phyloP scores from a whole-genome alignment of 129 eudicot genomes.

The Escallonia rubra region DNA sequence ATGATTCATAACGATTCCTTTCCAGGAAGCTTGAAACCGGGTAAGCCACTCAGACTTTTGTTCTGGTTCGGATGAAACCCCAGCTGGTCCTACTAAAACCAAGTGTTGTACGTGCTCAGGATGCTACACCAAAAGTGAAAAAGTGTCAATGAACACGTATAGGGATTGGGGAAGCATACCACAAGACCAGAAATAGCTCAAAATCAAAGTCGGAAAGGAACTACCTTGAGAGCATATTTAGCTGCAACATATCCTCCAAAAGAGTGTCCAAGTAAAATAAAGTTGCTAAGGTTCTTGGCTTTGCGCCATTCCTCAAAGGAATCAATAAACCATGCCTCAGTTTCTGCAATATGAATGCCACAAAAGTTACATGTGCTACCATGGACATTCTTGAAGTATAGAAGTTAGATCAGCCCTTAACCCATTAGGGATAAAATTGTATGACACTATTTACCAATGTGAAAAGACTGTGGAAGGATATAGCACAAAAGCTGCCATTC shows the following conservation, averaged over 20 bases:
- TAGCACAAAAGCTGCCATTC: background rate
- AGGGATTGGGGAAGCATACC: too few species aligned
- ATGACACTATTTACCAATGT: background rate
- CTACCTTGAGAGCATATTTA: slow-evolving; percentile 86
- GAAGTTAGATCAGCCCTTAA: background rate
- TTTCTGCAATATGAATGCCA: slow-evolving; percentile 47
- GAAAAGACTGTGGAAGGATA: background rate
- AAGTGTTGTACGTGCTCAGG: slow-evolving; percentile 93
- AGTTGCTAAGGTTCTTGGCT: slow-evolving; percentile 82
- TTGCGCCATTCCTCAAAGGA: slow-evolving; percentile 98
- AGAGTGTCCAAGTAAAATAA: slow-evolving; percentile 91
- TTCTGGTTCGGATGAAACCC: slow-evolving; percentile 71
- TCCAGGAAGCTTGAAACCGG: slow-evolving; percentile 82
- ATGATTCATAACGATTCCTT: slow-evolving; percentile 80
- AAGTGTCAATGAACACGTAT: too few species aligned
- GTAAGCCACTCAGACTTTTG: slow-evolving; percentile 61
- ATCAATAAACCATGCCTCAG: slow-evolving; percentile 98
- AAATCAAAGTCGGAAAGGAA: slow-evolving; percentile 9
- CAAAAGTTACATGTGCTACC: slow-evolving; percentile 1
- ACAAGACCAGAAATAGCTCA: background rate
- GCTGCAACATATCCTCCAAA: slow-evolving; percentile 98
- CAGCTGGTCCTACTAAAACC: slow-evolving; percentile 91
- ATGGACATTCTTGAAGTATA: background rate
- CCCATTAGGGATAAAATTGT: background rate
- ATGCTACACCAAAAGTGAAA: slow-evolving; percentile 42